A percentile compares a stretch with the other conserved stretches of the same genome.
phyloP scores from a whole-genome alignment of 2,329 filamentous ascomycete genomes.

The Trichoderma semiorbis region DNA sequence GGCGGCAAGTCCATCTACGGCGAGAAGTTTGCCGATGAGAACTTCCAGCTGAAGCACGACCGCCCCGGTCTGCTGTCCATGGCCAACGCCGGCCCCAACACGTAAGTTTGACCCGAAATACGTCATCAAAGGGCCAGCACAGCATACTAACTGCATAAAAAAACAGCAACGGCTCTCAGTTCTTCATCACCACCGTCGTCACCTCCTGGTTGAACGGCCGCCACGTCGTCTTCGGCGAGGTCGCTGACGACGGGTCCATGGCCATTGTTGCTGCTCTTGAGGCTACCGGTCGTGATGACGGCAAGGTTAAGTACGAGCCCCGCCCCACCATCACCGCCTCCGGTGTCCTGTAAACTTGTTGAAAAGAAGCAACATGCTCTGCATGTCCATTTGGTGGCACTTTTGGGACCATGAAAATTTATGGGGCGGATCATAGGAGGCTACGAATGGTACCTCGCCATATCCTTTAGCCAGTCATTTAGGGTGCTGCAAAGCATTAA shows the following conservation, averaged over 20 bases:
- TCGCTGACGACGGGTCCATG: slow-evolving; percentile 50
- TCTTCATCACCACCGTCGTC: slow-evolving; percentile 92
- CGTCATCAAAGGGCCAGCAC: not conserved
- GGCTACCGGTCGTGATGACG: slow-evolving; percentile 54
- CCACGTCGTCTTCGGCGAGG: slow-evolving; percentile 83
- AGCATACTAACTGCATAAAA: slow-evolving; percentile 18
- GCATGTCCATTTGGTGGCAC: slow-evolving; percentile 20
- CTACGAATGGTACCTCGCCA: not conserved
- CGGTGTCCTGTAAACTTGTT: slow-evolving; percentile 45
- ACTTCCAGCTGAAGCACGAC: slow-evolving; percentile 74
- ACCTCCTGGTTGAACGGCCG: slow-evolving; percentile 82
- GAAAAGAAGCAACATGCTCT: slow-evolving; percentile 13
- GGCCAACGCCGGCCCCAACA: slow-evolving; percentile 95
- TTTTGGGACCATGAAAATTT: not conserved
- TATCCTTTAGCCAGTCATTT: slow-evolving; percentile 8
- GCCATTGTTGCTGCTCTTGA: slow-evolving; percentile 59
- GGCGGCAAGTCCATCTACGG: slow-evolving; percentile 94
- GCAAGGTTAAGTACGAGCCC: slow-evolving; percentile 53
- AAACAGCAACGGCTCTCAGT: slow-evolving; percentile 90
- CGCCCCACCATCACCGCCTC: slow-evolving; percentile 56
- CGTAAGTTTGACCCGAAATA: slow-evolving; percentile 46
- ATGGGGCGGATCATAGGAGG: not conserved
- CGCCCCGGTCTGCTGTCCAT: slow-evolving; percentile 81
- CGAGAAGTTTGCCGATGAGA: slow-evolving; percentile 92
- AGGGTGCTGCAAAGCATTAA: slow-evolving; percentile 9